Evolutionary conservation across 2,329 filamentous ascomycete genomes (phyloP), one percentile per base, ranked within the genome.

Genomic region (Pestalotiopsis sp.): DNA sequence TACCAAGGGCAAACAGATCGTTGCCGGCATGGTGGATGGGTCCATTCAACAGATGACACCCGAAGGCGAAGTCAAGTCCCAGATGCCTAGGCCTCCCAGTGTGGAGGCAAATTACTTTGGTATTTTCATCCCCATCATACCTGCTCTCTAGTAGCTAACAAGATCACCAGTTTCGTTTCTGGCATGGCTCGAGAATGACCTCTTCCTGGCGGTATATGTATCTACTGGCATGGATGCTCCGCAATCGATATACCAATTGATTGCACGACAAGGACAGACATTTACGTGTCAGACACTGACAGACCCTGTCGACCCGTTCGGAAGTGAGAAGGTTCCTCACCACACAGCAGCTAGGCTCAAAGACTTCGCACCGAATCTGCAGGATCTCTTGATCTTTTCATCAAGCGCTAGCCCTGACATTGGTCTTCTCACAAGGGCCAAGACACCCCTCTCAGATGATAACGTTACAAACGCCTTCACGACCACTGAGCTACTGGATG

Each of bases 1-100:
- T 79, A 92, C 90, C 70, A 93, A 91, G 77, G 96, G 96, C 61
- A 99, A 97, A 79, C 95, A 98, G 78, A 84, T 99, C 58, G 91
- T 97, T 59, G 95, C 93, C 72, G 96, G 97, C 17, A 84, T 96
- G 73, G 90, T 86, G 6, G 90, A 98, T 80, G 96, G 96, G 68
- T 91, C 90, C 13, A 90, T 92, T 65, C 87, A 88, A 67, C 95
- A 98, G 79, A 91, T 98, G 88, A 94, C 93, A 7, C 93, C 92
- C 0, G 89, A 93, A 74, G 95, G 95, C 61, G 87, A 87, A 55
- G 85, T 88, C 36, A 96, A 95, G 81, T 94, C 87, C 45, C 86
- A 91, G 65, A 93, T 99, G 61, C 94, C 95, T 27, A 89, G 89
- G 69, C 93, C 95, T 2, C 90, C 93, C 5, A 86, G 86, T 68